Base-by-base conservation (phyloP, 345 rosid species). In the Laguncularia racemosa region DNA sequence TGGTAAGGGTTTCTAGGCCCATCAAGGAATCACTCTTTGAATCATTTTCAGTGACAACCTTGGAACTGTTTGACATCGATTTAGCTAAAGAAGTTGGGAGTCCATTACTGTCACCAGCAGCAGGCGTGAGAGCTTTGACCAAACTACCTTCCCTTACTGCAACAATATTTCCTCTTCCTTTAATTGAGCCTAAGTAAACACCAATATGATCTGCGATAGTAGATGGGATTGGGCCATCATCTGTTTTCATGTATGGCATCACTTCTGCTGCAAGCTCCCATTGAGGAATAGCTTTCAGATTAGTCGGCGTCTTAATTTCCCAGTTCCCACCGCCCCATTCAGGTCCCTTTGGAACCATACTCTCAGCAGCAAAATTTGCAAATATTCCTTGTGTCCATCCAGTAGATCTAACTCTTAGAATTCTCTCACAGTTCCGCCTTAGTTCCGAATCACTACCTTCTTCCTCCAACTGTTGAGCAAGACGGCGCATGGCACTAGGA, bases 311-410 rank as follows among this genome's bases (percentile, higher is more conserved):
- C 68, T 87, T 89, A 51, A 89, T 93, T 76, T 93, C 99, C 99
- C 97, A 93, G 83, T 93, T 93, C 55, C 96, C 97, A 72, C 99
- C 99, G 67, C 97, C 97, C 99, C 99, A 93, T 76, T 85, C 97
- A 56, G 90, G 73, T 65, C 99, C 97, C 73, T 93, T 93, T 2
- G 96, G 99, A 65, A 89, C 97, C 95, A 93, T 85, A 71, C 92
- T 89, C 79, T 93, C 99, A 21, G 99, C 96, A 70, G 97, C 97
- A 73, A 93, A 93, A 68, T 93, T 93, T n/a, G 97, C 96, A 68
- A 93, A 93, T 62, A 93, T 87, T 44, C 99, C 96, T 61, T 93
- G 99, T 15, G 99, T 93, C 99, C 97, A 89, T 69, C 99, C 97
- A 44, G 90, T 83, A 72, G 97, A 93, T 48, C 97, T 84, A 52